Evolutionary conservation across 768 basidiomycete species (phyloP).

Genomic region (Xerocomellus intermedius): DNA sequence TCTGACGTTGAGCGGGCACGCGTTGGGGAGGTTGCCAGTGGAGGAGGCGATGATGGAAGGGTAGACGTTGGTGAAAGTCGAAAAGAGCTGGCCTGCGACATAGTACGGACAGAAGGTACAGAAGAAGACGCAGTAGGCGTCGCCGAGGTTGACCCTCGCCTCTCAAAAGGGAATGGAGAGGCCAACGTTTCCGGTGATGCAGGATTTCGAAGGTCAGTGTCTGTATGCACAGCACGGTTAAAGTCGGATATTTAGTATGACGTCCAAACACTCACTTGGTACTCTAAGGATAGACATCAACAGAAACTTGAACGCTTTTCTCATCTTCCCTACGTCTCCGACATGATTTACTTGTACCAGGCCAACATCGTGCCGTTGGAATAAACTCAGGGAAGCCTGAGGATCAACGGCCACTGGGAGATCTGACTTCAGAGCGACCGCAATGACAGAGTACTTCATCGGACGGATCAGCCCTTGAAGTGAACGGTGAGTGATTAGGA

Average conservation of each 20-base stretch:
- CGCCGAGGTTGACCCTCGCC: constrained; percentile 42
- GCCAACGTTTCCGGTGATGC: constrained; percentile 64
- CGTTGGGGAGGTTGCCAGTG: constrained; percentile 46
- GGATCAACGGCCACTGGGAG: constrained; percentile 59
- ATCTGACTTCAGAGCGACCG: constrained; percentile 88
- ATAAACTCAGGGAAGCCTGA: constrained; percentile 45
- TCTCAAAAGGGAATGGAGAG: constrained; percentile 56
- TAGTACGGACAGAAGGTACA: constrained; percentile 32
- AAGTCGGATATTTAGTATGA: neutral
- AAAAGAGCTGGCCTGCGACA: constrained; percentile 30
- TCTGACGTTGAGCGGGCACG: constrained; percentile 59
- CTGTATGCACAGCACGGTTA: constrained; percentile 27
- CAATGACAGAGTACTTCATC: constrained; percentile 62
- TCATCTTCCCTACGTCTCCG: constrained; percentile 67
- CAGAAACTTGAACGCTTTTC: constrained; percentile 71
- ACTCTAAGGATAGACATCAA: constrained; percentile 60
- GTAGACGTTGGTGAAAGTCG: constrained; percentile 34
- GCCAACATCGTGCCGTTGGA: constrained; percentile 68
- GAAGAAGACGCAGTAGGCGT: constrained; percentile 53
- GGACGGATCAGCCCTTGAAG: constrained; percentile 54
- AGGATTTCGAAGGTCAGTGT: constrained; percentile 59
- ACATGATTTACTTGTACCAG: constrained; percentile 69
- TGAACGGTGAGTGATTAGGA: constrained; percentile 9
- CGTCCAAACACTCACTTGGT: constrained; percentile 28
- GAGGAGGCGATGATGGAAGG: constrained; percentile 37